Evolutionary conservation across 2,329 filamentous ascomycete species (phyloP), one percentile per base, ranked within the genome.

Genomic region (Lecanicillium sp.): DNA sequence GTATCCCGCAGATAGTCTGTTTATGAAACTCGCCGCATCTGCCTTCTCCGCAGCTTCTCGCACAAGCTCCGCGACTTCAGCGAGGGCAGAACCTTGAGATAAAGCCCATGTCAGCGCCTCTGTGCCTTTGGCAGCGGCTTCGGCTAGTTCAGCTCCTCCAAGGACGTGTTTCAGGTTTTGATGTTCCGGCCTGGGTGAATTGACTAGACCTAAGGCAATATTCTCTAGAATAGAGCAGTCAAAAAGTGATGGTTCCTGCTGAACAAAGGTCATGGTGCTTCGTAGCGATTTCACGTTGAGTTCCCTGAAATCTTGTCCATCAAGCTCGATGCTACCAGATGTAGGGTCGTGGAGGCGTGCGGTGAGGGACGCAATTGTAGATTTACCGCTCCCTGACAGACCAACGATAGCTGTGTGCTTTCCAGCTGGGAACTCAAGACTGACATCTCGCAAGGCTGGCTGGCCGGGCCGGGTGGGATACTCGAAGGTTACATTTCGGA

Each of bases 11-110:
- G 74, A 65, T 4, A 72, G 62, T 1, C 53, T 54, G 29, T 61
- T 56, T 44, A 72, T 75, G 50, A 74, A 79, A 20, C 49, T 49
- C 33, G 62, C 60, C 1, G 71, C 75, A 53, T 81, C 75, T 2
- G 77, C 76, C 12, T 74, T 62, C 8, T 54, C 57, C 1, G 74
- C 72, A 15, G 75, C 69, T 6, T 62, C 51, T 20, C 58, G 53
- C 1, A 69, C 67, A 3, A 71, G 48, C 3, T 49, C 44, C 13
- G 74, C 57, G 18, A 79, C 70, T 42, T 74, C 66, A 10, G 49
- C 46, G 9, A 57, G 43, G 3, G 40, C 42, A 2, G 48, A 29
- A 5, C 51, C 52, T 2, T 45, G 42, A 6, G 44, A 43, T 8
- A 49, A 46, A 5, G 46, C 44, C 10, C 40, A 41, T 3, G 49